These are phyloP conservation scores for Cryptosporidium sp. DNA, from an alignment of 169 alveolate species.

Conservation along the genomic window DNA sequence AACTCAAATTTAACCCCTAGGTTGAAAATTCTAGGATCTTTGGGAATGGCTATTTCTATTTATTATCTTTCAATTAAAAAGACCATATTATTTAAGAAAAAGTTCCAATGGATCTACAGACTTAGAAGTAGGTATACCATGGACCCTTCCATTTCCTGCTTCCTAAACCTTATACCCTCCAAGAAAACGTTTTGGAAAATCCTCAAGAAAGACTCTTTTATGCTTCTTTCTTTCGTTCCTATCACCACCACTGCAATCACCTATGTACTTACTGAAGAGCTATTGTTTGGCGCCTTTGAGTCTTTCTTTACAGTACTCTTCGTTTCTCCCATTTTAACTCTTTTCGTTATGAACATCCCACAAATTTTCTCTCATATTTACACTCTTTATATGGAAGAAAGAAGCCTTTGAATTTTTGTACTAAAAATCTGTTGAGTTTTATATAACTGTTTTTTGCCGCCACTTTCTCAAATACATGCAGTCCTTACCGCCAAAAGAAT, in stretches of 20 bases:
- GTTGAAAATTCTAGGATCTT: slow-evolving; percentile 35
- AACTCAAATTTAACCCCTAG: slow-evolving; percentile 45
- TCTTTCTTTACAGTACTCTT: slow-evolving; percentile 60
- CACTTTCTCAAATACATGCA: not conserved
- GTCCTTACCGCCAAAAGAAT: not conserved
- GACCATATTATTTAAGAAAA: slow-evolving; percentile 41
- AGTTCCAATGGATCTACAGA: slow-evolving; percentile 28
- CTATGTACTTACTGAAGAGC: slow-evolving; percentile 23
- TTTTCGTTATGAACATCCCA: slow-evolving; percentile 39
- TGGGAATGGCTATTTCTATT: slow-evolving; percentile 38
- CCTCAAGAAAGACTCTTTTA: slow-evolving; percentile 38
- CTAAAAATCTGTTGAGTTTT: too few relatives aligned
- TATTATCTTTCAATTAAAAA: slow-evolving; percentile 43
- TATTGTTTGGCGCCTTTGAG: slow-evolving; percentile 68
- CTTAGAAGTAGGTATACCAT: slow-evolving; percentile 4
- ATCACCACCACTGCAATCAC: slow-evolving; percentile 35
- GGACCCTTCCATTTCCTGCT: slow-evolving; percentile 38
- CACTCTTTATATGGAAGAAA: not conserved
- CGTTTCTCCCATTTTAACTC: slow-evolving; percentile 41
- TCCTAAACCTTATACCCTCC: slow-evolving; percentile 37
- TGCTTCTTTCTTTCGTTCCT: slow-evolving; percentile 32
- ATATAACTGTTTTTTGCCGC: not conserved
- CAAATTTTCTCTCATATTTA: slow-evolving; percentile 12
- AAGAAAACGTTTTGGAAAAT: slow-evolving; percentile 58
- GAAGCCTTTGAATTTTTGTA: too few relatives aligned